These are phyloP conservation scores for Colletotrichum sp. DNA, from an alignment of 2,329 filamentous ascomycete genomes.

Conservation along the genomic window DNA sequence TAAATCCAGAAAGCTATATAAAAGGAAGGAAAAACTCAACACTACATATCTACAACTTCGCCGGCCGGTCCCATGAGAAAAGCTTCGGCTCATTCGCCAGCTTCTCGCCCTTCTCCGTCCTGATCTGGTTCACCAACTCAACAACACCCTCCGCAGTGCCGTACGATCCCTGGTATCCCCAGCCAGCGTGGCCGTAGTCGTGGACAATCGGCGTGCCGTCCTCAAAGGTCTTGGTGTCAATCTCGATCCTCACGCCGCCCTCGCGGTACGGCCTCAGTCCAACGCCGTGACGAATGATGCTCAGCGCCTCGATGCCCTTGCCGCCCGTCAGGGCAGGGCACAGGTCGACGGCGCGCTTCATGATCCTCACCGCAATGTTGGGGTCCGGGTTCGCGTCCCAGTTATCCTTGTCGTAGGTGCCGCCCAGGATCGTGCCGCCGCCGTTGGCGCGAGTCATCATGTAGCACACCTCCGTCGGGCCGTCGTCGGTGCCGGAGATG, in stretches of 20 bases:
- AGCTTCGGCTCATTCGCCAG: constrained; percentile 33
- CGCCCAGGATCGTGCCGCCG: constrained; percentile 88
- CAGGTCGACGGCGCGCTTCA: constrained; percentile 74
- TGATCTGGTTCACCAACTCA: constrained; percentile 69
- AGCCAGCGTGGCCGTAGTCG: constrained; percentile 81
- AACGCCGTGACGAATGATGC: constrained; percentile 81
- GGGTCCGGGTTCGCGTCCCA: constrained; percentile 83
- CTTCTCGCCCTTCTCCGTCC: constrained; percentile 30
- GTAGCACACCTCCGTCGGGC: constrained; percentile 75
- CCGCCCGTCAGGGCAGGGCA: constrained; percentile 69
- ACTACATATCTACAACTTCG: not conserved
- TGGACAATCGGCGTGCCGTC: constrained; percentile 73
- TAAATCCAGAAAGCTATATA: not conserved
- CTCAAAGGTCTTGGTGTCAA: constrained; percentile 60
- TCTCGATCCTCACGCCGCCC: constrained; percentile 78
- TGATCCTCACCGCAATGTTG: constrained; percentile 81
- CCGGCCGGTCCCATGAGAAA: constrained; percentile 26
- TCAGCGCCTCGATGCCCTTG: constrained; percentile 73
- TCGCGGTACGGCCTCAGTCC: constrained; percentile 78
- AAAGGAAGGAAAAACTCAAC: not conserved
- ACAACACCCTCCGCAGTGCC: constrained; percentile 73
- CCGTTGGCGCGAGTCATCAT: constrained; percentile 80
- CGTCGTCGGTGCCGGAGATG: constrained; percentile 76
- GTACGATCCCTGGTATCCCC: constrained; percentile 75
- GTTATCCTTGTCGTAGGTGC: constrained; percentile 78